phyloP scores from a whole-genome alignment of 441 rosid genomes.

The Geranium incanum region DNA sequence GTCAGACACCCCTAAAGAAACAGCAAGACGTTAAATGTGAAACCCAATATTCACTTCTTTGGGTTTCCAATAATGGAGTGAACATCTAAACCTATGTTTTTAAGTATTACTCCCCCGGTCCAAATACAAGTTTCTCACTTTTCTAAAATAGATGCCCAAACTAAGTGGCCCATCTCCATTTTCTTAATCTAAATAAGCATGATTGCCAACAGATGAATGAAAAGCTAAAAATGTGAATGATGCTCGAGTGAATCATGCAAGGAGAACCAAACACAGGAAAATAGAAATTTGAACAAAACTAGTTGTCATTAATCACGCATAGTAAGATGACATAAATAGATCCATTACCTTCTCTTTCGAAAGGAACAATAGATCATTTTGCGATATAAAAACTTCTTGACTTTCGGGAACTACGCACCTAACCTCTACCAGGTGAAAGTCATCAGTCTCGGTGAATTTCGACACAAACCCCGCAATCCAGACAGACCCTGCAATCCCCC shows the following conservation, averaged over 20 bases:
- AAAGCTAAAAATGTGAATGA: neutral
- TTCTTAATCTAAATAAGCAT: neutral
- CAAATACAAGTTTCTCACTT: neutral
- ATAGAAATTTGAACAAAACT: neutral
- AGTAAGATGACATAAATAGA: neutral
- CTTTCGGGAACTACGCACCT: slow-evolving; percentile 39
- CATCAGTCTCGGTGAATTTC: slow-evolving; percentile 65
- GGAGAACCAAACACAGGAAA: neutral
- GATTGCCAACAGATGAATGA: neutral
- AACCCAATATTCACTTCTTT: neutral
- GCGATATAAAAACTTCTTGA: slow-evolving; percentile 45
- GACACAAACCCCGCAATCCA: slow-evolving; percentile 58
- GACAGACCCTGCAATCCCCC: slow-evolving; percentile 38
- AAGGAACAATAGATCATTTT: slow-evolving; percentile 76
- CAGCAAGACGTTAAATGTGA: neutral
- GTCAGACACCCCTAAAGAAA: neutral
- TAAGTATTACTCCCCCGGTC: neutral
- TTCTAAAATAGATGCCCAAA: neutral
- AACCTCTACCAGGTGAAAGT: slow-evolving; percentile 51
- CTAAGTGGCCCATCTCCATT: neutral
- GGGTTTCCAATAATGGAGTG: neutral
- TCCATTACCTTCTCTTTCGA: slow-evolving; percentile 62
- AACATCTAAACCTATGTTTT: neutral
- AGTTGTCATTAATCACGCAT: neutral
- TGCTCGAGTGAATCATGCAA: neutral